phyloP scores from a whole-genome alignment of 169 alveolate species.

The Babesia caballi region DNA sequence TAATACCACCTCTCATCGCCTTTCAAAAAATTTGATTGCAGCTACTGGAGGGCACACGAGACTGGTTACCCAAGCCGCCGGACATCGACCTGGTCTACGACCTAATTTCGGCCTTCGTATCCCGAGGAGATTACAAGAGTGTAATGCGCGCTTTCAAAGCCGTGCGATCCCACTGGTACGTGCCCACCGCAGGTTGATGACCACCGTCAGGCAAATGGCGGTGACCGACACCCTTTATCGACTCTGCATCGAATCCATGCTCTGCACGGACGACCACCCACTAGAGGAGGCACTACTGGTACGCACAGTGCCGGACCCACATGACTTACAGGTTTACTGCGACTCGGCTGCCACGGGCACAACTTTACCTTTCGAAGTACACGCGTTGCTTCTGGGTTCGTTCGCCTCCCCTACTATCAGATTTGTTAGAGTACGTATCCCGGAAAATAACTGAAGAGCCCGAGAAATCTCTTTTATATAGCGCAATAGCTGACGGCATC shows the following conservation, averaged over 20 bases:
- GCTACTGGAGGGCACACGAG: slow-evolving; percentile 43
- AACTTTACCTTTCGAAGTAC: slow-evolving; percentile 27
- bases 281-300: slow-evolving; percentile 56
- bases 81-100: slow-evolving; percentile 22
- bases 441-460: not conserved
- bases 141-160: slow-evolving; percentile 35
- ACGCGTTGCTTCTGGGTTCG: slow-evolving; percentile 22
- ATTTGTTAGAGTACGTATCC: not conserved
- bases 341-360: slow-evolving; percentile 44
- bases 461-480: not conserved
- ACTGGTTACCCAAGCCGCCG: slow-evolving; percentile 63
- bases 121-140: slow-evolving; percentile 18
- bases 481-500: not conserved
- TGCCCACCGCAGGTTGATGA: not conserved
- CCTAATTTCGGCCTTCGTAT: slow-evolving; percentile 22
- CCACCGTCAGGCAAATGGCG: slow-evolving; percentile 13
- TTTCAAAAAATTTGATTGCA: not conserved
- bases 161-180: slow-evolving; percentile 44
- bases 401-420: not conserved
- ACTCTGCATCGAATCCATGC: slow-evolving; percentile 33
- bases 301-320: not conserved
- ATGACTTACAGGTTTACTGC: slow-evolving; percentile 28
- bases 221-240: slow-evolving; percentile 3
- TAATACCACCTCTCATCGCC: no score
- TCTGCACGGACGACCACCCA: slow-evolving; percentile 24